Conservation (phyloP, 2,329 filamentous ascomycete species). For the Fusarium subtropicale region DNA sequence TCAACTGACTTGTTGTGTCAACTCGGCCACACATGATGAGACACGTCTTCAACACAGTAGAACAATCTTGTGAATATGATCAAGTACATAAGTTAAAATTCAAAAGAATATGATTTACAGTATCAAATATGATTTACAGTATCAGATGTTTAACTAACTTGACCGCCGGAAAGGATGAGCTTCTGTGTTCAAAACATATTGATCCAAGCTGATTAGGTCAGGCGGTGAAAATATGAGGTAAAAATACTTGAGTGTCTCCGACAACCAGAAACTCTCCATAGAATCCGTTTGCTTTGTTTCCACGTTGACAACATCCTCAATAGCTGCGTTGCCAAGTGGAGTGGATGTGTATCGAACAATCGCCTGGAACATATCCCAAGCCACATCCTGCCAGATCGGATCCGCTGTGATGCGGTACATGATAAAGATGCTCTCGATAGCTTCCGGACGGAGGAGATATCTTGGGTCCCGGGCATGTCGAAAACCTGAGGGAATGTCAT, state of each 20-base stretch:
- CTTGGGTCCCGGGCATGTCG: conserved; percentile 64
- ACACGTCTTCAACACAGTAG: no score
- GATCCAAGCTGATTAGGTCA: conserved; percentile 72
- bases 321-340: conserved; percentile 60
- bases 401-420: conserved; percentile 64
- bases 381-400: conserved; percentile 60
- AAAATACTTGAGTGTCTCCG: conserved; percentile 81
- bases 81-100: no score
- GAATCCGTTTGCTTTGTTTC: conserved; percentile 62
- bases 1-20: no score
- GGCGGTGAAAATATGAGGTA: conserved; percentile 77
- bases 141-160: neutral
- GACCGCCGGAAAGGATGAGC: conserved; percentile 58
- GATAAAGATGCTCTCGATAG: conserved; percentile 61
- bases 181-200: conserved; percentile 71
- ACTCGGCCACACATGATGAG: no score
- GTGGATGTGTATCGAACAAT: conserved; percentile 61
- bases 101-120: neutral
- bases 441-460: conserved; percentile 65
- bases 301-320: conserved; percentile 56
- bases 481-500: conserved; percentile 67
- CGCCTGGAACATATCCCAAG: conserved; percentile 65
- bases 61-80: no score
- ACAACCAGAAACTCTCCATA: conserved; percentile 80
- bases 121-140: neutral